A percentile compares a stretch with the other conserved stretches of the same genome.
phyloP scores from a whole-genome alignment of 2,329 filamentous ascomycete genomes.

The Ceratocystis colombiana region DNA sequence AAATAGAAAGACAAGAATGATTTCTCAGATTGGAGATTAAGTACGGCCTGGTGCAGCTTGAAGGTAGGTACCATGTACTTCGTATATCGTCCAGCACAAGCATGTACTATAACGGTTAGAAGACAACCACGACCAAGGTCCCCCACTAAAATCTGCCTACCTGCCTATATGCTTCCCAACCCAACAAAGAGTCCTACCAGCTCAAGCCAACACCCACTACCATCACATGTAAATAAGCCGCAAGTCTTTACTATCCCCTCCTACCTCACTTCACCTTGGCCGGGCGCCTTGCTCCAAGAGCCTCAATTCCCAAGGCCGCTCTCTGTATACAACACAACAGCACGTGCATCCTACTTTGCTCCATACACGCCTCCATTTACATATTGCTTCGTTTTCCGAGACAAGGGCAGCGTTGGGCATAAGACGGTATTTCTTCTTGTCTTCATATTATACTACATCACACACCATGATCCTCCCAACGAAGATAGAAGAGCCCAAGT shows the following conservation, averaged over 20 bases:
- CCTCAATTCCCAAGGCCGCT: slow-evolving; percentile 1
- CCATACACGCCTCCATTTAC: not conserved
- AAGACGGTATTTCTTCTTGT: not conserved
- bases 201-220: not conserved
- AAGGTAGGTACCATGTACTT: slow-evolving; percentile 1
- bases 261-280: not conserved
- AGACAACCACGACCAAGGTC: not conserved
- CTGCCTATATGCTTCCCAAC: not conserved
- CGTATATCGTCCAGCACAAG: not conserved
- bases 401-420: not conserved
- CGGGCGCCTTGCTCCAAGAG: not conserved
- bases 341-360: too few relatives aligned
- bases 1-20: slow-evolving; percentile 25
- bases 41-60: not conserved
- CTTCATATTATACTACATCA: too few relatives aligned
- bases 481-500: not conserved
- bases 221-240: not conserved
- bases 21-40: slow-evolving; percentile 24
- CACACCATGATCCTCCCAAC: not conserved
- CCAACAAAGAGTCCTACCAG: not conserved
- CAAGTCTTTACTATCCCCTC: not conserved
- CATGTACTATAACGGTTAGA: not conserved
- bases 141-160: not conserved
- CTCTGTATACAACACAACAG: not conserved
- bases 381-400: not conserved